These are phyloP conservation scores for Eucalyptus cladocalyx DNA, from an alignment of 345 rosid genomes.

Conservation along the genomic window DNA sequence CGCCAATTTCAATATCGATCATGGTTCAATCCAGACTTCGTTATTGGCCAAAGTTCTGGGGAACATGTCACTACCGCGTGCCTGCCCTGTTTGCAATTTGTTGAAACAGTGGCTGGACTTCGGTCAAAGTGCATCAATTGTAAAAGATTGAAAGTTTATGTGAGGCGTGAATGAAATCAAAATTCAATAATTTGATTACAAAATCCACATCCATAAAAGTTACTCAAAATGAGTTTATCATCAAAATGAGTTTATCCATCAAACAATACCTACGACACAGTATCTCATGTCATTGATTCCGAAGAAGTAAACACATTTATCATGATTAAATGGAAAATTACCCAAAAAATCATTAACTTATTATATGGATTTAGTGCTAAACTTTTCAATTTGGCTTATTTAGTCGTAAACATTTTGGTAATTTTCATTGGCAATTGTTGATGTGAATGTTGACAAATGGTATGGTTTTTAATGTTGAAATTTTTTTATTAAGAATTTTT, in stretches of 20 bases:
- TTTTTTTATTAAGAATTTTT: not conserved
- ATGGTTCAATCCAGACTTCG: not conserved
- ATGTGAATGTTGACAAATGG: too few relatives aligned
- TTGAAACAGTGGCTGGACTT: not conserved
- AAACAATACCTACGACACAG: not conserved
- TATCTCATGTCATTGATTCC: not conserved
- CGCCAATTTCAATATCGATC: not conserved
- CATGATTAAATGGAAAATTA: not conserved
- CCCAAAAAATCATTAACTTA: not conserved
- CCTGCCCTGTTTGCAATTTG: not conserved
- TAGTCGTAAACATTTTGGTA: rapidly evolving
- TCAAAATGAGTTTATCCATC: not conserved
- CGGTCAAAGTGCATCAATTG: not conserved
- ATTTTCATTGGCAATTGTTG: rapidly evolving
- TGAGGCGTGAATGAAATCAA: not conserved
- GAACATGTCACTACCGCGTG: not conserved
- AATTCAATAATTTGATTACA: not conserved
- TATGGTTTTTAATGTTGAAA: rapidly evolving
- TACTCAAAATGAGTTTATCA: not conserved
- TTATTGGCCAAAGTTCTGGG: not conserved
- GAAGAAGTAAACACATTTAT: not conserved
- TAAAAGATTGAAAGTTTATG: not conserved
- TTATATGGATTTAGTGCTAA: rapidly evolving
- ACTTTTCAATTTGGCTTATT: not conserved
- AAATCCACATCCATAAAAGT: not conserved